phyloP scores from a whole-genome alignment of 257 asterid genomes.

The Euphrasia confusa region DNA sequence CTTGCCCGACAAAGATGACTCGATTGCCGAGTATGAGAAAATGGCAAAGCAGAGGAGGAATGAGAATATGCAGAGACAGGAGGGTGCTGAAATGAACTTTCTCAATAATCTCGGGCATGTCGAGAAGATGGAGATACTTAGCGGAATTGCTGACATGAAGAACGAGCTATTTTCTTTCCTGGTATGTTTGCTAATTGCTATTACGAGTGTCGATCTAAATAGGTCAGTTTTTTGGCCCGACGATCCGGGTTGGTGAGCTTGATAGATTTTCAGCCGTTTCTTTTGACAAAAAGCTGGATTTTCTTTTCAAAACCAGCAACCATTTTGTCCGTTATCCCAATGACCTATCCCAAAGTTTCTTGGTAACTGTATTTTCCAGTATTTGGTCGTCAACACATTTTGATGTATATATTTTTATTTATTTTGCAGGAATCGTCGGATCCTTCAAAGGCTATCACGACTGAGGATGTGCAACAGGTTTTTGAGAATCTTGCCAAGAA shows the following conservation, averaged over 20 bases:
- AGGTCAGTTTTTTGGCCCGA: no score
- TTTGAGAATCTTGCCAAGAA: constrained; percentile 81
- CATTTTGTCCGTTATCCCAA: neutral
- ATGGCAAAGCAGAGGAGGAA: constrained; percentile 72
- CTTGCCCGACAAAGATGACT: constrained; percentile 80
- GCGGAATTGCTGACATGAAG: constrained; percentile 88
- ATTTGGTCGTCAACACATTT: neutral
- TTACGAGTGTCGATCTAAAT: neutral
- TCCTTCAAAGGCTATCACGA: constrained; percentile 61
- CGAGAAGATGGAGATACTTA: constrained; percentile 72
- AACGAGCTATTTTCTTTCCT: constrained; percentile 58
- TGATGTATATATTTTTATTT: neutral
- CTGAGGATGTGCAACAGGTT: constrained; percentile 71
- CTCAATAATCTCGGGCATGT: constrained; percentile 76
- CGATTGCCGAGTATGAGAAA: constrained; percentile 88
- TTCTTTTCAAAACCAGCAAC: neutral
- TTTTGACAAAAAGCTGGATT: neutral
- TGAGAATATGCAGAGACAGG: constrained; percentile 66
- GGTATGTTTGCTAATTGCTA: constrained; percentile 39
- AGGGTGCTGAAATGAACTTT: constrained; percentile 57
- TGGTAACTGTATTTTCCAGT: neutral
- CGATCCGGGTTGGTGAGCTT: neutral
- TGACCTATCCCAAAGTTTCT: neutral
- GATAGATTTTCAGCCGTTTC: neutral
- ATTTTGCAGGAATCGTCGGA: constrained; percentile 54